phyloP scores from a whole-genome alignment of 2,329 filamentous ascomycete species.

The Nigrograna mackinnonii region DNA sequence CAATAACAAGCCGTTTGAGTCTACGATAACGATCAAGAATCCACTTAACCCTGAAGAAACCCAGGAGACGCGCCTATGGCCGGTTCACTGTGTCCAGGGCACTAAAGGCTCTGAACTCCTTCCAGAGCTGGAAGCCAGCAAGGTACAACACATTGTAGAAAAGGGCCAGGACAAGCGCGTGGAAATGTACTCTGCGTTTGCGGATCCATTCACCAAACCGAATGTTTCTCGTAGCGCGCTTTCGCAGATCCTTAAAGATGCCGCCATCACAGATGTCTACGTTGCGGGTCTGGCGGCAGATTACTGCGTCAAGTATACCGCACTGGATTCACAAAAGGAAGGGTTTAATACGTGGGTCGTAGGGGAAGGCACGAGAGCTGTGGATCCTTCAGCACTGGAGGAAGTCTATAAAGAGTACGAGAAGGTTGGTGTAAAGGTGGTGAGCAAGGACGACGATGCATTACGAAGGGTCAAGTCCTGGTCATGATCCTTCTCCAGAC shows the following conservation, averaged over 20 bases:
- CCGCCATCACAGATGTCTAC: slow-evolving; percentile 75
- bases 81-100: slow-evolving; percentile 81
- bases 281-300: slow-evolving; percentile 86
- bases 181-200: slow-evolving; percentile 95
- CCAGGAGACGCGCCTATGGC: slow-evolving; percentile 79
- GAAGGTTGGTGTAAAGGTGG: slow-evolving; percentile 63
- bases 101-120: slow-evolving; percentile 75
- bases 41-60: slow-evolving; percentile 65
- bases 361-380: slow-evolving; percentile 75
- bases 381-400: slow-evolving; percentile 65
- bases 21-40: slow-evolving; percentile 67
- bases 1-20: slow-evolving; percentile 69
- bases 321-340: slow-evolving; percentile 73
- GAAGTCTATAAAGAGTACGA: slow-evolving; percentile 58
- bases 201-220: slow-evolving; percentile 72
- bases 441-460: slow-evolving; percentile 57
- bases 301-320: slow-evolving; percentile 85
- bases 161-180: slow-evolving; percentile 77
- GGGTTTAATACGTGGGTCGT: slow-evolving; percentile 80
- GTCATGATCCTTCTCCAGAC: slow-evolving; percentile 1
- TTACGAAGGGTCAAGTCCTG: slow-evolving; percentile 47
- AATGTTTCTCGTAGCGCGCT: slow-evolving; percentile 66
- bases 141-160: slow-evolving; percentile 69
- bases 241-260: slow-evolving; percentile 57
- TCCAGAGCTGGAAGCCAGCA: slow-evolving; percentile 65